Base-by-base conservation (phyloP, 2,329 filamentous ascomycete genomes). In the Fusarium caatingaense region DNA sequence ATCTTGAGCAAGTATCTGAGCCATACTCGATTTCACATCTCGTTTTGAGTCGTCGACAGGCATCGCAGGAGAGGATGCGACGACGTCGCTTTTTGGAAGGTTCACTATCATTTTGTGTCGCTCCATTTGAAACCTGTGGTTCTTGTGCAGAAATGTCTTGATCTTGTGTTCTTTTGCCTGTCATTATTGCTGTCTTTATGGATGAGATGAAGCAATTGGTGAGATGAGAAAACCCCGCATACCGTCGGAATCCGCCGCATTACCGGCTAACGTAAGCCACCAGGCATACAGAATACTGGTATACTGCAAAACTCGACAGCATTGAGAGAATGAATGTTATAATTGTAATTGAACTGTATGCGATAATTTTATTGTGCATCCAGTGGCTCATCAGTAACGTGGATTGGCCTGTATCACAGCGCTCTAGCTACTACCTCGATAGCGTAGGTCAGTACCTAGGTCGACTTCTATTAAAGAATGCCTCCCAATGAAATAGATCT, bases 1-100 rank as follows among this genome's bases (percentile, higher is more conserved):
- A 72, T 40, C 69, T 57, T 8, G 49, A 58, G 37, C 69, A 72
- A 32, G 54, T 51, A 11, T 71, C 64, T 8, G 56, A 62, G 27
- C 60, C 69, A 27, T 62, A 51, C 6, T 64, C 37, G 4, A 70
- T 30, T 16, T 72, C 69, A 23, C 70, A 72, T 46, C 70, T 69
- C n/a, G 60, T 72, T 44, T 72, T 72, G 5, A 72, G 55, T 28
- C 66, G 41, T 5, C 69, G 64, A 44, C 69, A 72, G 27, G 69
- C 56, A 4, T 62, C 64, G 45, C 70, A 72, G 3, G 70, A 72
- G 16, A 72, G 48, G 7, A 72, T 72, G 11, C 70, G 65, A 37
- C 66, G 69, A 1, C 57, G 58, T 20, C 69, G 44, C 41, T 65
- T 69, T 46, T 60, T 72, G 13, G 56, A 32, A 8, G 56, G 63